Base-by-base conservation (phyloP, 1,284 basidiomycete genomes). In the Ceratobasidium theobromae region DNA sequence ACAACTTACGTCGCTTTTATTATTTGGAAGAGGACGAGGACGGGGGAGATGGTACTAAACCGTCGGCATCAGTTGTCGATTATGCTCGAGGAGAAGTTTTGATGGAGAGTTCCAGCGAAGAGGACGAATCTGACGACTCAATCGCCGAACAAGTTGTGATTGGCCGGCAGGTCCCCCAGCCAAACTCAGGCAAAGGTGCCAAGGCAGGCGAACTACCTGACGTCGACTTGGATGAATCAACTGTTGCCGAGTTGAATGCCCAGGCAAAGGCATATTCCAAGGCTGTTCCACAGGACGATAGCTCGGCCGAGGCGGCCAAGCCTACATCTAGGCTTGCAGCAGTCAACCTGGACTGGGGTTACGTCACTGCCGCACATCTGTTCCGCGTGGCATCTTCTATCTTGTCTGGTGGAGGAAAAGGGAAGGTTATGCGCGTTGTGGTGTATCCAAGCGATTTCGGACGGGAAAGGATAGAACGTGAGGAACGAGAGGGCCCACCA, bases 341-440 rank as follows among this genome's bases (percentile, higher is more conserved):
- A 28, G 96, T 99, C 71, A 98, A 99, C 75, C 84, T 99, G 68
- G 97, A 99, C 78, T 99, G 97, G 97, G 97, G 99, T 76, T 86
- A 98, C 77, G 86, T 99, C 65, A 89, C 91, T 53, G 93, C 96
- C 0, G 80, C 80, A 35, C 95, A 99, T 76, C 79, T 99, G 25
- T 98, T 86, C 84, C 94, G 93, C 76, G 91, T 99, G 45, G 95
- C 94, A 77, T 87, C 92, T 35, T 98, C 95, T 3, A 84, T 96
- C 58, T 27, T 49, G 23, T 48, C 65, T 12, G 48, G 23, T 28
- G 48, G 51, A 41, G 53, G 64, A n/a, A 41, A 33, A 0, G 32
- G 46, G 5, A 65, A 66, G 30, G 81, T 97, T 8, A 74, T 90
- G 28, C 86, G 81, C 70, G 89, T 97, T 5, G 84, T 86, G 38